Evolutionary conservation across 306 rosid genomes (phyloP).

Genomic region (Spatholobus suberectus): DNA sequence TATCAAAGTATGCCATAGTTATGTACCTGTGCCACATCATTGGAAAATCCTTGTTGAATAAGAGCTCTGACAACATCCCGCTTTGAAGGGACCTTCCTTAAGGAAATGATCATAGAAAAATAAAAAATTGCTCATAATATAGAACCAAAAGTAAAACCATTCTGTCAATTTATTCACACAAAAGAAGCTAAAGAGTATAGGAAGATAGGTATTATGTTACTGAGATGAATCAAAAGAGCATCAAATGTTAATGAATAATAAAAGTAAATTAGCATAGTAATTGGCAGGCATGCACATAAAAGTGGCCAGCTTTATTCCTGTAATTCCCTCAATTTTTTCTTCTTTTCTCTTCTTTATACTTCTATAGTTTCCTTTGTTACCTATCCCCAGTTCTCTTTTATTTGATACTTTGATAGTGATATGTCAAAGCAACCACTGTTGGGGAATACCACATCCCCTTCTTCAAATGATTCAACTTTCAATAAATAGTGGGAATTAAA

Average conservation of each 20-base stretch:
- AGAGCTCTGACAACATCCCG: slow-evolving; percentile 67
- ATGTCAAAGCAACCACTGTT: not conserved
- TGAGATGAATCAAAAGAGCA: slow-evolving; percentile 17
- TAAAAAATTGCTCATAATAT: slow-evolving; percentile 29
- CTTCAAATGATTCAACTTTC: slow-evolving; percentile 12
- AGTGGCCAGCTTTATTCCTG: not conserved
- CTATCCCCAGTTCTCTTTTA: not conserved
- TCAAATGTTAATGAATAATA: not conserved
- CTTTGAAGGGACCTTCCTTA: slow-evolving; percentile 74
- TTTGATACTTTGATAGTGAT: slow-evolving; percentile 10
- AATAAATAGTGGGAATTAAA: not conserved
- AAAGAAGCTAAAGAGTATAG: not conserved
- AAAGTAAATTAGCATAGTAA: not conserved
- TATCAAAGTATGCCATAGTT: slow-evolving; percentile 1
- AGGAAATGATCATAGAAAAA: slow-evolving; percentile 33
- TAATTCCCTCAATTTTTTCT: not conserved
- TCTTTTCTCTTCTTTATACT: not conserved
- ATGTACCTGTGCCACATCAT: slow-evolving; percentile 91
- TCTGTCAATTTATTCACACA: not conserved
- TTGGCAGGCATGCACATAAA: not conserved
- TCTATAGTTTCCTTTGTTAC: not conserved
- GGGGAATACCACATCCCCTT: not conserved
- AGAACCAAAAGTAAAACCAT: not conserved
- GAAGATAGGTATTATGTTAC: not conserved
- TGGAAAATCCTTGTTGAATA: slow-evolving; percentile 78